These are phyloP conservation scores for Carex kokanica DNA, from an alignment of 176 grass and related monocot genomes.

Conservation along the genomic window DNA sequence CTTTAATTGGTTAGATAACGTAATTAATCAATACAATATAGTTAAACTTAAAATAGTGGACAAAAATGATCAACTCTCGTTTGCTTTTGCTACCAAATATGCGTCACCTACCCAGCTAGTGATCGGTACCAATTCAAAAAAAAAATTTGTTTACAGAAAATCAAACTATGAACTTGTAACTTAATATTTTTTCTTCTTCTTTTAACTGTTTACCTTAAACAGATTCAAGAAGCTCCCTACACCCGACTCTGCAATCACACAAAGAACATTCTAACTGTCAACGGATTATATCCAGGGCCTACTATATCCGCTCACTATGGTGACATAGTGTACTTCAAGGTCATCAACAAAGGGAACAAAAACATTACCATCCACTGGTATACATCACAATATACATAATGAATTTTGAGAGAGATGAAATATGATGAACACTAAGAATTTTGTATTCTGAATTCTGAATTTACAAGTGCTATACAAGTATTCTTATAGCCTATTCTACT, in stretches of 20 bases:
- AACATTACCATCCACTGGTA: constrained; percentile 82
- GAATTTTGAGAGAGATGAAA: too few species aligned
- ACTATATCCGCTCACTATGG: constrained; percentile 49
- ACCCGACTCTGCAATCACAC: constrained; percentile 43
- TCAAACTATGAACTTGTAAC: background rate
- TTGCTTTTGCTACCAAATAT: too few species aligned
- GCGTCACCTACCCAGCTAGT: background rate
- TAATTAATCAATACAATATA: background rate
- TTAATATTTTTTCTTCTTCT: background rate
- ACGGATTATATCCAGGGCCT: constrained; percentile 60
- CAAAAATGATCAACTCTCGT: too few species aligned
- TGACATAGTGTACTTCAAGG: constrained; percentile 42
- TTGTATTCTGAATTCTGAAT: too few species aligned
- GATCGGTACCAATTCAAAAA: too few species aligned
- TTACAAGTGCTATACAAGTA: too few species aligned
- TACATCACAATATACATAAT: background rate
- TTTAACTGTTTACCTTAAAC: background rate
- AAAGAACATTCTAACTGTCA: constrained; percentile 54
- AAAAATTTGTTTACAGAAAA: background rate
- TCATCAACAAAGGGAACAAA: constrained; percentile 45
- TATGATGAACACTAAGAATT: too few species aligned
- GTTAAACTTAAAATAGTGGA: background rate
- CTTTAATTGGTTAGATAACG: background rate
- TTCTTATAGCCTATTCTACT: too few species aligned
- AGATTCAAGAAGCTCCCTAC: constrained; percentile 46